Evolutionary conservation across 495 filamentous ascomycete species (phyloP).

Genomic region (Oleoguttula mirabilis): DNA sequence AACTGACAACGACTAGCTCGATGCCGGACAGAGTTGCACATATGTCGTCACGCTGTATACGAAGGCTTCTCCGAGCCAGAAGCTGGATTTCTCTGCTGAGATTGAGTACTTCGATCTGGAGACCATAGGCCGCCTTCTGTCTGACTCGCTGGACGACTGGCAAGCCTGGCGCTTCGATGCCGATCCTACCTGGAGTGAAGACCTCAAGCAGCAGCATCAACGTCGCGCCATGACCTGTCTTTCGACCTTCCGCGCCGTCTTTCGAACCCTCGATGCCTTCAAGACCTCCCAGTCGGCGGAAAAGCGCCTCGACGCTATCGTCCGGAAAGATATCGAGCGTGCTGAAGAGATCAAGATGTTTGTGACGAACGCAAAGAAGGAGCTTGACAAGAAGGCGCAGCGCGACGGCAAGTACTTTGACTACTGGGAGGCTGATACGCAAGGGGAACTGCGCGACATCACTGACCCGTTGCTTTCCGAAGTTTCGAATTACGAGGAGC

Average conservation of each 20-base stretch:
- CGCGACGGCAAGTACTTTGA: background rate
- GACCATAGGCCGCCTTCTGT: constrained; percentile 1
- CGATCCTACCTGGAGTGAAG: constrained; percentile 2
- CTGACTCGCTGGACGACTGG: background rate
- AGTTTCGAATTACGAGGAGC: background rate
- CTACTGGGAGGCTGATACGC: constrained; percentile 2
- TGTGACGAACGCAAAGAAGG: background rate
- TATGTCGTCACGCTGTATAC: constrained; percentile 7
- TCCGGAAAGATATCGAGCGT: constrained; percentile 1
- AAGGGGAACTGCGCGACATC: background rate
- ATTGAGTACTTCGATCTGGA: constrained; percentile 7
- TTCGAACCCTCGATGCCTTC: background rate
- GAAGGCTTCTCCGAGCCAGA: background rate
- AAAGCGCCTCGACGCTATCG: background rate
- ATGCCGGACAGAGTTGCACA: constrained; percentile 7
- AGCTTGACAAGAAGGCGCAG: background rate
- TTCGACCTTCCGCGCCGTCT: background rate
- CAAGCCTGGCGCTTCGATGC: background rate
- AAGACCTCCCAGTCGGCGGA: background rate
- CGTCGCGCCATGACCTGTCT: background rate
- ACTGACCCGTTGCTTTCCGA: constrained; percentile 5
- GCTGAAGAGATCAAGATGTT: background rate
- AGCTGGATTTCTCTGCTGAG: constrained; percentile 3
- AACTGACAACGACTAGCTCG: constrained; percentile 6
- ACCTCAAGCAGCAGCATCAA: background rate